Base-by-base conservation (phyloP, 306 rosid species). In the Trifolium subterraneum region DNA sequence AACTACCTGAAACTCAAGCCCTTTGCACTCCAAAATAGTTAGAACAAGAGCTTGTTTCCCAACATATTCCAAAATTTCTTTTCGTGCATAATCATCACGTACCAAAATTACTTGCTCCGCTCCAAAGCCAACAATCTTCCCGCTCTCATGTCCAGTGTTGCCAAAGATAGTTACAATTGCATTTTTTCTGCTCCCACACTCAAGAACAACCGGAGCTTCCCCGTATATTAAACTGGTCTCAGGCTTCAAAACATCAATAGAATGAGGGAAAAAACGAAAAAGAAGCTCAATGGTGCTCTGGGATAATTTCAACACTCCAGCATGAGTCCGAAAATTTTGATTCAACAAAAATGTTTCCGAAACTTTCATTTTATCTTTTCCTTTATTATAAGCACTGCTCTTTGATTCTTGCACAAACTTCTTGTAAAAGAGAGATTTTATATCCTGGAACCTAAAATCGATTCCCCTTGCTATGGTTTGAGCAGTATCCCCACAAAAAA, bases 101-200 rank as follows among this genome's bases (percentile, higher is more conserved):
- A 92, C 96, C 87, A 92, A 81, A 64, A 92, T 89, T 18, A 92
- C 96, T 51, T 92, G 97, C 64, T 92, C 93, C 0, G 96, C 97
- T 3, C 96, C 97, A 59, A 92, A 92, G 35, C 96, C 97, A 51
- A 88, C 90, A 48, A 89, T 80, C 55, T 81, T 81, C 29, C 80
- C 80, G 19, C 80, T 54, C 0, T 54, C 39, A 39, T 69, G 77
- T 41, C 75, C 89, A 69, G 44, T 77, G 22, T 88, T 85, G 50
- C 92, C 97, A 82, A 92, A 92, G 20, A 89, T 89, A 72, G 81
- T 86, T 20, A 80, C 68, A 19, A 92, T 86, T 20, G 93, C 96
- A 80, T 92, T 84, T 54, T 92, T 79, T 16, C 73, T 73, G 65
- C 81, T 76, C 48, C 77, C 84, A 44, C 81, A 83, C 74, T 86